Evolutionary conservation across 1,139 yeast genomes (phyloP), one percentile per base, ranked within the genome.

Genomic region (Keqinozyma sinolaborantium): DNA sequence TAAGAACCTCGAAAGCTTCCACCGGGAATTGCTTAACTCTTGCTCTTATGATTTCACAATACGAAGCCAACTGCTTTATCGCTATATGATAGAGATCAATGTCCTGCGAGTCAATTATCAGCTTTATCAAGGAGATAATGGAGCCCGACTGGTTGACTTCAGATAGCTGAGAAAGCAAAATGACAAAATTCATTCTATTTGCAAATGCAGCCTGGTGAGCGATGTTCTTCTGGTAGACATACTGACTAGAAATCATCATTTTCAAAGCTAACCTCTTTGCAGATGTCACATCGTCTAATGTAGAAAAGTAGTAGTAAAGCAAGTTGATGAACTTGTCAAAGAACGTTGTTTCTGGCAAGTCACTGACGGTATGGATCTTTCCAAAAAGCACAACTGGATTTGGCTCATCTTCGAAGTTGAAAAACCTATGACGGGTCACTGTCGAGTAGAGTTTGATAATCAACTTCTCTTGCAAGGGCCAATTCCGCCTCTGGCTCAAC

Each of bases 261-360:
- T 69, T 69, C 4, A 65, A 60, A 0, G 62, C 52, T 13, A 68
- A 45, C 30, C 60, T 48, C 31, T 66, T 67, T 15, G 54, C 55
- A 23, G 53, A 55, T 5, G 51, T 40, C 1, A 45, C 43, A 4
- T 51, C 41, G 3, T 57, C 50, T 16, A 65, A 41, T 3, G 55
- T 53, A 0, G 70, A 62, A 3, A 61, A 48, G 39, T 57, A 64
- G 25, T 45, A 48, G 41, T 63, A 64, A 8, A 67, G 36, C 14
- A 69, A 45, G 15, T 55, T 56, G 59, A 68, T 46, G 44, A 67
- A 68, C 20, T 53, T 44, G 11, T 66, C 73, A 36, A 69, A 66
- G 31, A 61, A 60, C 1, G 68, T 46, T 2, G 48, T 41, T 7
- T 47, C 50, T 0, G 71, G 69, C 3, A 69, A 48, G 33, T 63